Conservation (phyloP, 2,329 filamentous ascomycete genomes). For the Aspergillus ibericus region DNA sequence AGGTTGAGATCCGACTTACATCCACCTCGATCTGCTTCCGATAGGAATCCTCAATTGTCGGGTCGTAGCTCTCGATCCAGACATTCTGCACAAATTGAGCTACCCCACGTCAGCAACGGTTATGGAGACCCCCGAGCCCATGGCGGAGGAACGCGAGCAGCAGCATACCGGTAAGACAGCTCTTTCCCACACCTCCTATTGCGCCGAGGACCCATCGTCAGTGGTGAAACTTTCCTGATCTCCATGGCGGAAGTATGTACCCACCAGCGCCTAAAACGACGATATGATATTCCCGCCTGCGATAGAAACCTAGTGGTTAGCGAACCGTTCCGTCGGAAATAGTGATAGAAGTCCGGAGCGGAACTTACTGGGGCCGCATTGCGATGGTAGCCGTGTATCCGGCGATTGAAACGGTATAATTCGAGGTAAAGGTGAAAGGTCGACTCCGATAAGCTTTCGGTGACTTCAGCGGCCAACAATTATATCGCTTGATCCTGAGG, state of each 20-base stretch:
- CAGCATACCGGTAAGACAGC: constrained; percentile 76
- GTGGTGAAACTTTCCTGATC: constrained; percentile 9
- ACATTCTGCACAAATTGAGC: constrained; percentile 93
- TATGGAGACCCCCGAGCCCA: neutral
- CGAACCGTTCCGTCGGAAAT: constrained; percentile 4
- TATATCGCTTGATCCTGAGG: neutral
- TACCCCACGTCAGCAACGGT: constrained; percentile 36
- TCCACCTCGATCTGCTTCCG: constrained; percentile 87
- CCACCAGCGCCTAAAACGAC: constrained; percentile 78
- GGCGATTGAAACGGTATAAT: neutral
- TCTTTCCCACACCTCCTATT: constrained; percentile 85
- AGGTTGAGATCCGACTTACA: constrained; percentile 54
- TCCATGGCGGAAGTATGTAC: constrained; percentile 12
- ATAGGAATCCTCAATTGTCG: constrained; percentile 85
- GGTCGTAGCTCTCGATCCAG: constrained; percentile 90
- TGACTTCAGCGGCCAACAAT: neutral
- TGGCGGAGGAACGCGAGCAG: neutral
- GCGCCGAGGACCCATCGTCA: constrained; percentile 18
- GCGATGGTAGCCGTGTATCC: constrained; percentile 13
- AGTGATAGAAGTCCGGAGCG: neutral
- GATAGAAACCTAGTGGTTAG: constrained; percentile 19
- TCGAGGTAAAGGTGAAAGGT: neutral
- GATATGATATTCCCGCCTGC: constrained; percentile 75
- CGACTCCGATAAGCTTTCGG: constrained; percentile 1
- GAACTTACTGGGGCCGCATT: constrained; percentile 42